Conservation (phyloP, 495 filamentous ascomycete genomes). For the Neohortaea acidophila region DNA sequence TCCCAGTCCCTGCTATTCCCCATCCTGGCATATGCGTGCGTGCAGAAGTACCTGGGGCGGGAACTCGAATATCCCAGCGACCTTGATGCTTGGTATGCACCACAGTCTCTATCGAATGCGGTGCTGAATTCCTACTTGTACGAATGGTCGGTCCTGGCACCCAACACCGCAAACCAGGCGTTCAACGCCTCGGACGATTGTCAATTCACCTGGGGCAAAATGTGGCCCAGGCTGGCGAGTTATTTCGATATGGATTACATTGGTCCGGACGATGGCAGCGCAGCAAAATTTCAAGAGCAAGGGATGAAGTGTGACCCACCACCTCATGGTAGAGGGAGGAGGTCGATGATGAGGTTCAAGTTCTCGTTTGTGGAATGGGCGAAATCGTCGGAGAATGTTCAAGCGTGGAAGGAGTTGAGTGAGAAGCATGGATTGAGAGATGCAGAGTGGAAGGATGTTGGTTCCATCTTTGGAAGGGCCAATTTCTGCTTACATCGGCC, state of each 20-base stretch:
- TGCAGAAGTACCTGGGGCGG: slow-evolving; percentile 27
- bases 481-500: slow-evolving; percentile 11
- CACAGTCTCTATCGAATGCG: slow-evolving; percentile 27
- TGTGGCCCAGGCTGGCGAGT: slow-evolving; percentile 32
- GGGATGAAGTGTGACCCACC: slow-evolving; percentile 21
- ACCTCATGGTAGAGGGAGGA: slow-evolving; percentile 20
- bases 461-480: slow-evolving; percentile 21
- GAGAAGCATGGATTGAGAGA: slow-evolving; percentile 13
- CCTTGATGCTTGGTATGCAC: slow-evolving; percentile 28
- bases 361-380: slow-evolving; percentile 34
- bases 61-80: slow-evolving; percentile 30
- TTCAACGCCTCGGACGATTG: slow-evolving; percentile 34
- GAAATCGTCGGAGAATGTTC: slow-evolving; percentile 25
- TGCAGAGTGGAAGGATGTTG: slow-evolving; percentile 17
- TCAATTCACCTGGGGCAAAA: slow-evolving; percentile 31
- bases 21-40: slow-evolving; percentile 33
- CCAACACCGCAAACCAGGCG: slow-evolving; percentile 26
- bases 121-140: slow-evolving; percentile 32
- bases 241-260: slow-evolving; percentile 30
- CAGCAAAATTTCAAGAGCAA: slow-evolving; percentile 2
- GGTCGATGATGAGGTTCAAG: slow-evolving; percentile 17
- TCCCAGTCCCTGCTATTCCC: slow-evolving; percentile 34
- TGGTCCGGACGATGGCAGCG: slow-evolving; percentile 9
- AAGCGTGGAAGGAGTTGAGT: slow-evolving; percentile 27
- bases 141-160: slow-evolving; percentile 35